These are phyloP conservation scores for Willaertia magna DNA, from an alignment of 208 protist genomes.

Conservation along the genomic window DNA sequence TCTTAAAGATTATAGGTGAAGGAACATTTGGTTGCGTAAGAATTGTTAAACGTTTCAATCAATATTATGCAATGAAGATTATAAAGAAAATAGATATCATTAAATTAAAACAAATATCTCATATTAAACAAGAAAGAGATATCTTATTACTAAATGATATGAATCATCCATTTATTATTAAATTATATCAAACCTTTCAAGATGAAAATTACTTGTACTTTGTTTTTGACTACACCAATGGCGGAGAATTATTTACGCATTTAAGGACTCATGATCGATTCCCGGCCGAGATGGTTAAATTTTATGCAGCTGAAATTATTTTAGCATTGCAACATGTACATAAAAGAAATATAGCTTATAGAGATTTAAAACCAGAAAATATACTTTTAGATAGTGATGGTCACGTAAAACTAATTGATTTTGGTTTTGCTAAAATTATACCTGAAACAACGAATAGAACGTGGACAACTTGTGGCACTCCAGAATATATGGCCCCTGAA, in stretches of 20 bases:
- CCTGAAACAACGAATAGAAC: slow-evolving; percentile 30
- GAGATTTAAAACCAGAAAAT: slow-evolving; percentile 74
- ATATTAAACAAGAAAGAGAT: too few relatives aligned
- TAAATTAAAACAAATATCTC: too few relatives aligned
- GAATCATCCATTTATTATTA: slow-evolving; percentile 73
- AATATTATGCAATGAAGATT: too few relatives aligned
- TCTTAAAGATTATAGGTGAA: too few relatives aligned
- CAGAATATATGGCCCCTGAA: slow-evolving; percentile 42
- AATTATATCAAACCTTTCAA: slow-evolving; percentile 87
- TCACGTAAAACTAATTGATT: slow-evolving; percentile 64
- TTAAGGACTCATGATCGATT: slow-evolving; percentile 36
- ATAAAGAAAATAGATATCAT: too few relatives aligned
- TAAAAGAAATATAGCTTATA: slow-evolving; percentile 54
- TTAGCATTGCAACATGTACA: slow-evolving; percentile 72
- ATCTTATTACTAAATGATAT: too few relatives aligned
- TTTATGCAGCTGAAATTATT: slow-evolving; percentile 73
- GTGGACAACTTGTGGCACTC: slow-evolving; percentile 15
- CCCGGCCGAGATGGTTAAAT: slow-evolving; percentile 51
- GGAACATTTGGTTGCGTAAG: too few relatives aligned
- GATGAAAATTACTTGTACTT: slow-evolving; percentile 71
- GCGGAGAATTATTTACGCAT: slow-evolving; percentile 64
- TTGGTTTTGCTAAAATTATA: slow-evolving; percentile 59
- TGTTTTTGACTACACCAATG: slow-evolving; percentile 72
- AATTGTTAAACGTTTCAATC: too few relatives aligned
- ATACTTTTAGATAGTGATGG: slow-evolving; percentile 58